Conservation (phyloP, 2,329 filamentous ascomycete genomes). For the Huntiella bhutanensis region DNA sequence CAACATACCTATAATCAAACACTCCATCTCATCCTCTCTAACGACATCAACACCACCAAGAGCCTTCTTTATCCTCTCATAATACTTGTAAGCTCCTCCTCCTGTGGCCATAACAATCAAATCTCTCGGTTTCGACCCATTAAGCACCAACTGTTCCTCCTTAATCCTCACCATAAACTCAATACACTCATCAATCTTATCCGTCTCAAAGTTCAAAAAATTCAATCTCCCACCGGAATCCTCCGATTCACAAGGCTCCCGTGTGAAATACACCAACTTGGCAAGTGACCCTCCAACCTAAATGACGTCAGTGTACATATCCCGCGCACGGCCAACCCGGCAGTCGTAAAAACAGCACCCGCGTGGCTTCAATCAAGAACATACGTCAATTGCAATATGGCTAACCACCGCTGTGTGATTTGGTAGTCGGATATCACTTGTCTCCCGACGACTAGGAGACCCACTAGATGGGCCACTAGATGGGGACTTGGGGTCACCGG, state of each 20-base stretch:
- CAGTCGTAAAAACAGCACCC: conserved; percentile 5
- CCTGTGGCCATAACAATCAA: conserved; percentile 91
- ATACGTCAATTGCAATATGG: conserved; percentile 89
- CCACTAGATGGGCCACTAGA: conserved; percentile 17
- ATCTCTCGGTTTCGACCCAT: conserved; percentile 51
- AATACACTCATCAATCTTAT: conserved; percentile 81
- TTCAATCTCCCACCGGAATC: conserved; percentile 79
- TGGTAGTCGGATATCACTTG: conserved; percentile 84
- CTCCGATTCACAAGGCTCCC: conserved; percentile 51
- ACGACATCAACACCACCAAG: conserved; percentile 66
- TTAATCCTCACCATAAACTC: conserved; percentile 78
- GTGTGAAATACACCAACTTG: conserved; percentile 93
- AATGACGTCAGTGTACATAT: conserved; percentile 10
- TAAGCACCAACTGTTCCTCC: conserved; percentile 57
- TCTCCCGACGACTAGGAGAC: conserved; percentile 39
- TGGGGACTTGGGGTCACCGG: conserved; percentile 41
- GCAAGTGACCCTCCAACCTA: conserved; percentile 90
- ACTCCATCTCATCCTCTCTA: conserved; percentile 96
- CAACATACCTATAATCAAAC: conserved; percentile 66
- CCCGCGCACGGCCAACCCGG: conserved; percentile 6
- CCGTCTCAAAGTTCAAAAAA: conserved; percentile 92
- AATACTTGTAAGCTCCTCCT: conserved; percentile 91
- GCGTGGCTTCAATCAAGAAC: conserved; percentile 19
- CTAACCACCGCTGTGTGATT: conserved; percentile 91
- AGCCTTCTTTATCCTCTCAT: conserved; percentile 69